Conservation (phyloP, 768 basidiomycete species). For the Omphalotus guepiniiformis region DNA sequence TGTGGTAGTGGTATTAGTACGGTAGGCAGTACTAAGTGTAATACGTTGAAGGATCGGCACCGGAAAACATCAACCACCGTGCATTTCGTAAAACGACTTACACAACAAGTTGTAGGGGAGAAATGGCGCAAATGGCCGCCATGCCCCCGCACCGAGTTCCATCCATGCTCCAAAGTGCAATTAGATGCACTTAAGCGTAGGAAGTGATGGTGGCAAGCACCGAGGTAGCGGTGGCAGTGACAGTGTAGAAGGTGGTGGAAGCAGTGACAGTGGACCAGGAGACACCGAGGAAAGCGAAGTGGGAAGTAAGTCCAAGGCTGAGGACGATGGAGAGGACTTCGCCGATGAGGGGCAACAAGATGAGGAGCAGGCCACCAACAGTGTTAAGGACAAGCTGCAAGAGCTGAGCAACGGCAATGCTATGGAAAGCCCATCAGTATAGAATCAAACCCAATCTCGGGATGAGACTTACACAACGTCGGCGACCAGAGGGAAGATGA, state of each 20-base stretch:
- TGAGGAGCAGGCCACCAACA: constrained; percentile 7
- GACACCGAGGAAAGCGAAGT: not conserved
- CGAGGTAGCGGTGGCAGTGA: not conserved
- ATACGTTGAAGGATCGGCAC: too few species aligned
- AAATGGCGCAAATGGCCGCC: too few species aligned
- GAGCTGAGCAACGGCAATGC: constrained; percentile 5
- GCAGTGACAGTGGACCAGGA: not conserved
- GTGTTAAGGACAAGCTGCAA: constrained; percentile 9
- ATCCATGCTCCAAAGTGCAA: too few species aligned
- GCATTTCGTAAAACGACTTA: too few species aligned
- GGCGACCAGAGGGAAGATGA: constrained; percentile 2
- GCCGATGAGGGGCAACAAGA: constrained; percentile 8
- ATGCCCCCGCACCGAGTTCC: too few species aligned
- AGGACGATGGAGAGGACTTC: constrained; percentile 6
- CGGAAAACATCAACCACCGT: too few species aligned
- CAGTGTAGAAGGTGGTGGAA: too few species aligned
- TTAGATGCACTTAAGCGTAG: too few species aligned
- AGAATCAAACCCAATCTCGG: not conserved
- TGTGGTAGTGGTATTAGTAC: too few species aligned
- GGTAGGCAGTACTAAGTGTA: too few species aligned
- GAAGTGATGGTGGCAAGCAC: constrained; percentile 1
- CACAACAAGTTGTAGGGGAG: too few species aligned
- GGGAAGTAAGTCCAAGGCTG: not conserved
- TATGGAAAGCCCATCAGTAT: not conserved
- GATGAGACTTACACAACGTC: not conserved